Evolutionary conservation across 2,329 filamentous ascomycete genomes (phyloP), one percentile per base, ranked within the genome.

Genomic region (Emergomyces africanus): DNA sequence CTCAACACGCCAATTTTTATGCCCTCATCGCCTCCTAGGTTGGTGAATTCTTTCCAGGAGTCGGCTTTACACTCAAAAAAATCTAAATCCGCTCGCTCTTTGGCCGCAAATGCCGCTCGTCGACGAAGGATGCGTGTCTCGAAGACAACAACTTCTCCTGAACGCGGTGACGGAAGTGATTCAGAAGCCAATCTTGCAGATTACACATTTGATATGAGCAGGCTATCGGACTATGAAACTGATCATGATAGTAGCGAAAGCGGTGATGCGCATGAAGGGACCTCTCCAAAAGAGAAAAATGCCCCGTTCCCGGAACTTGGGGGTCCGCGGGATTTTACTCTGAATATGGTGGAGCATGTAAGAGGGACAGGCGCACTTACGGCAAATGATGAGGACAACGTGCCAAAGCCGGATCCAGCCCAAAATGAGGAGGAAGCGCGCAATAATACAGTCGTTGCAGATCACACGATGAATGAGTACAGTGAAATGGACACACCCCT

Each of bases 401-500:
- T 12, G 50, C 18, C 54, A 54, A 28, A 44, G n/a, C 25, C 41
- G 23, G 56, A 55, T 33, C 56, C 50, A 15, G 57, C 59, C 2
- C 51, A 62, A 33, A 61, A 61, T 20, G 59, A 59, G 41, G 61
- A 59, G 33, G 54, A 65, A 41, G 62, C 61, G 37, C 61, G 35
- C 65, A 64, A 50, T 59, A 66, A 54, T 62, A 67, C 4, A 64
- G 58, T 4, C 66, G 68, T 5, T 69, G 71, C 42, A 67, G 71
- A 42, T 67, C 71, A 50, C 1, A 69, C 70, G 6, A 64, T 71
- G 6, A 69, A 65, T 10, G 74, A 74, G 54, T 70, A 73, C 57
- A 75, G 72, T 51, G 73, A 75, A 64, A 74, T 75, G 48, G 73
- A 70, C 2, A 72, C 73, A 10, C 73, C 74, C 2, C 65, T 74